A percentile compares a stretch with the other conserved stretches of the same genome.
Evolutionary conservation across 2,329 filamentous ascomycete species (phyloP).

Genomic region (Diaporthe ampelina): DNA sequence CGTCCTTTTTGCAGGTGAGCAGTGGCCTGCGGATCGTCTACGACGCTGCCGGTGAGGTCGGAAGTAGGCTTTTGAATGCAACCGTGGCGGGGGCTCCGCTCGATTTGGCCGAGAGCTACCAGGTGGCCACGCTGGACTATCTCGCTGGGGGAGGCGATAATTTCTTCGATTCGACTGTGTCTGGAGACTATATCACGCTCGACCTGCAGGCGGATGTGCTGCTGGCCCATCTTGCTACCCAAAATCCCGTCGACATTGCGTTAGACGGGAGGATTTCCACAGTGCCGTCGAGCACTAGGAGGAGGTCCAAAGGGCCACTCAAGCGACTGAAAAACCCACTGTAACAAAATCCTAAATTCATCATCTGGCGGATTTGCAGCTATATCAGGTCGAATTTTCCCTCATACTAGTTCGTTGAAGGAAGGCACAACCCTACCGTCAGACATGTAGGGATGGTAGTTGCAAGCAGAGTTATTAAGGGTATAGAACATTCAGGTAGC

Average conservation of each 20-base stretch:
- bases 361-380: too few relatives aligned
- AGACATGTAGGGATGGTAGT: too few relatives aligned
- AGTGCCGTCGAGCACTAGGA: neutral
- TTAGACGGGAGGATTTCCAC: conserved; percentile 56
- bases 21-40: conserved; percentile 69
- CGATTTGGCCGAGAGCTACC: conserved; percentile 62
- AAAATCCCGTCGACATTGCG: conserved; percentile 55
- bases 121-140: conserved; percentile 74
- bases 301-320: neutral
- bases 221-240: conserved; percentile 54
- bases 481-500: too few relatives aligned
- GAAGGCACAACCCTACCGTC: too few relatives aligned
- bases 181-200: conserved; percentile 54
- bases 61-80: conserved; percentile 66
- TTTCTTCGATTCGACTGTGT: conserved; percentile 53
- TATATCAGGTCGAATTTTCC: too few relatives aligned
- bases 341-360: too few relatives aligned
- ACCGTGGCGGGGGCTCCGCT: conserved; percentile 64
- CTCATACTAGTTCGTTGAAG: too few relatives aligned
- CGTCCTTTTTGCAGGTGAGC: conserved; percentile 73
- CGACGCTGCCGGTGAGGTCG: conserved; percentile 64
- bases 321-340: too few relatives aligned
- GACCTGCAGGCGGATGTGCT: conserved; percentile 67
- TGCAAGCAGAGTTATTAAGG: too few relatives aligned
- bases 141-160: conserved; percentile 74